These are phyloP conservation scores for Aleurites moluccanus DNA, from an alignment of 441 rosid genomes.

Conservation along the genomic window DNA sequence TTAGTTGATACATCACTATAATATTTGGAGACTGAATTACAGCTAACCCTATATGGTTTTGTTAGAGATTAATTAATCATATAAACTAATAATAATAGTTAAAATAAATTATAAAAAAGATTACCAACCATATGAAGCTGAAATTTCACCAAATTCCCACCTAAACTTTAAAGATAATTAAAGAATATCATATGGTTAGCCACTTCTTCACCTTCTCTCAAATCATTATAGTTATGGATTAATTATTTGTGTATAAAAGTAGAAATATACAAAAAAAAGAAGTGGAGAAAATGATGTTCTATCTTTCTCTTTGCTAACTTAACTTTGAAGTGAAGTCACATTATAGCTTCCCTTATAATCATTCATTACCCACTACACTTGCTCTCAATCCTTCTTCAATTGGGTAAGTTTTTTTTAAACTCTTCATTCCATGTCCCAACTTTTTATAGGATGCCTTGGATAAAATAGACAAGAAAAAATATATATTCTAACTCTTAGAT, in stretches of 20 bases:
- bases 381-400: not conserved
- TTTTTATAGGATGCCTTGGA: not conserved
- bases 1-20: conserved; percentile 9
- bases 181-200: not conserved
- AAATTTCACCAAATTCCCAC: conserved; percentile 51
- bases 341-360: conserved; percentile 23
- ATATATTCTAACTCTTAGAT: too few relatives aligned
- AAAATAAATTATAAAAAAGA: not conserved
- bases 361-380: conserved; percentile 14
- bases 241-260: not conserved
- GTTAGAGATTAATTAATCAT: not conserved
- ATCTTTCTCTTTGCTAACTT: conserved; percentile 33
- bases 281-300: conserved; percentile 39
- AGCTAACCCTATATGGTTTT: not conserved
- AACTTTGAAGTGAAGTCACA: conserved; percentile 52
- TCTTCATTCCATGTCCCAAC: not conserved
- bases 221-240: not conserved
- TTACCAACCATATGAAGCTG: conserved; percentile 49
- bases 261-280: not conserved
- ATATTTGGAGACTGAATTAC: not conserved
- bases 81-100: not conserved
- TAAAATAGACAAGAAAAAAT: not conserved
- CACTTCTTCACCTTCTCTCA: conserved; percentile 7
- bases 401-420: not conserved
- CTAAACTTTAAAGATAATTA: conserved; percentile 25